phyloP scores from a whole-genome alignment of 768 basidiomycete species.

The Tylopilus sp. region DNA sequence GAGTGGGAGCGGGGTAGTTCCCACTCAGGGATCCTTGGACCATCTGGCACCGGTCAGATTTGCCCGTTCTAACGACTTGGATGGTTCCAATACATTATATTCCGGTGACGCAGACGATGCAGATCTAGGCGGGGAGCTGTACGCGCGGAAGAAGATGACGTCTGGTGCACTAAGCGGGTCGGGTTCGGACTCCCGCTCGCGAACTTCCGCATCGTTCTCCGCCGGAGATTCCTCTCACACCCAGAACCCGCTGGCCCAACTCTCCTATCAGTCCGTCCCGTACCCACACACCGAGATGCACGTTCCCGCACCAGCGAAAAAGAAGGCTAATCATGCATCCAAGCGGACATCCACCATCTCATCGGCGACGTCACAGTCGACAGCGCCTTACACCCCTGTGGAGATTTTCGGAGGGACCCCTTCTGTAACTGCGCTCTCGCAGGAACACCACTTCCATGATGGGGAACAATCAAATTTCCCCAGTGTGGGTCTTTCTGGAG shows the following conservation, averaged over 20 bases:
- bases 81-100: slow-evolving; percentile 4
- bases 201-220: slow-evolving; percentile 52
- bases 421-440: slow-evolving; percentile 21
- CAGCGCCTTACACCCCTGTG: slow-evolving; percentile 35
- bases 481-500: slow-evolving; percentile 35
- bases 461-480: slow-evolving; percentile 31
- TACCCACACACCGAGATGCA: slow-evolving; percentile 30
- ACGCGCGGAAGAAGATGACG: slow-evolving; percentile 38
- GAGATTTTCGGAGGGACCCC: slow-evolving; percentile 32
- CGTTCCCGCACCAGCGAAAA: slow-evolving; percentile 16
- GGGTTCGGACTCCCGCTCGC: slow-evolving; percentile 58
- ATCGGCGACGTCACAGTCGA: slow-evolving; percentile 44
- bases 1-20: slow-evolving; percentile 41
- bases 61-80: background rate
- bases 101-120: slow-evolving; percentile 45
- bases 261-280: slow-evolving; percentile 23
- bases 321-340: slow-evolving; percentile 21
- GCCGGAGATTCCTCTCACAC: slow-evolving; percentile 17
- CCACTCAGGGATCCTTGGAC: background rate
- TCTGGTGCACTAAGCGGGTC: slow-evolving; percentile 34
- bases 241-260: slow-evolving; percentile 25
- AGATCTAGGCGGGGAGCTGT: slow-evolving; percentile 58
- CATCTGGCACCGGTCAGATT: slow-evolving; percentile 5
- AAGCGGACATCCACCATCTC: slow-evolving; percentile 36
- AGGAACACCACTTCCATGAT: slow-evolving; percentile 32